Conservation (phyloP, 129 eudicot genomes). For the Lactuca saligna region DNA sequence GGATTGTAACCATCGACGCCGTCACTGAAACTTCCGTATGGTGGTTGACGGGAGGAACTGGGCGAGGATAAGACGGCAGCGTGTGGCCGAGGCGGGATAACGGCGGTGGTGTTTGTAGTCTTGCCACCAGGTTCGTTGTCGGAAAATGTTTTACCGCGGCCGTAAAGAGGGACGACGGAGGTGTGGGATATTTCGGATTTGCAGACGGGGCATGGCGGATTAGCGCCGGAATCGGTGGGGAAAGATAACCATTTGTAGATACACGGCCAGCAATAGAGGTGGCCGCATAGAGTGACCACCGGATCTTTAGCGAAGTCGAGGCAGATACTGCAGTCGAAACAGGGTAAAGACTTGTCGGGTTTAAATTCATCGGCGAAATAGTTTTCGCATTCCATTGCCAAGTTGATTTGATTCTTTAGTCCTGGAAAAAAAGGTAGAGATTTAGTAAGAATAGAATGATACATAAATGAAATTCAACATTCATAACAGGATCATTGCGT, state of each 20-base stretch:
- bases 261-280: slow-evolving; percentile 98
- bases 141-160: slow-evolving; percentile 55
- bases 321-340: slow-evolving; percentile 95
- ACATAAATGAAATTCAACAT: too few relatives aligned
- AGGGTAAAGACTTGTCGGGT: slow-evolving; percentile 49
- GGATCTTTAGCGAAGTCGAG: slow-evolving; percentile 82
- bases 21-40: slow-evolving; percentile 18
- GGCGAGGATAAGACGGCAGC: slow-evolving; percentile 44
- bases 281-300: slow-evolving; percentile 92
- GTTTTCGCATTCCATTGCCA: slow-evolving; percentile 53
- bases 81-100: slow-evolving; percentile 74
- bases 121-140: slow-evolving; percentile 45
- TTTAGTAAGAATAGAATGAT: not conserved
- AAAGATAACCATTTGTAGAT: slow-evolving; percentile 79
- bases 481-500: too few relatives aligned
- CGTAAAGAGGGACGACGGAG: slow-evolving; percentile 85
- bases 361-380: slow-evolving; percentile 43
- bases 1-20: slow-evolving; percentile 27
- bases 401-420: not conserved
- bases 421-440: slow-evolving; percentile 18
- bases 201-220: slow-evolving; percentile 84
- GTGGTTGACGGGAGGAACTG: slow-evolving; percentile 25
- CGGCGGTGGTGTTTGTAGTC: slow-evolving; percentile 16
- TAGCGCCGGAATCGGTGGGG: slow-evolving; percentile 53
- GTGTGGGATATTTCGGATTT: slow-evolving; percentile 73